Evolutionary conservation across 768 basidiomycete species (phyloP).

Genomic region (Lactifluus subvellereus): DNA sequence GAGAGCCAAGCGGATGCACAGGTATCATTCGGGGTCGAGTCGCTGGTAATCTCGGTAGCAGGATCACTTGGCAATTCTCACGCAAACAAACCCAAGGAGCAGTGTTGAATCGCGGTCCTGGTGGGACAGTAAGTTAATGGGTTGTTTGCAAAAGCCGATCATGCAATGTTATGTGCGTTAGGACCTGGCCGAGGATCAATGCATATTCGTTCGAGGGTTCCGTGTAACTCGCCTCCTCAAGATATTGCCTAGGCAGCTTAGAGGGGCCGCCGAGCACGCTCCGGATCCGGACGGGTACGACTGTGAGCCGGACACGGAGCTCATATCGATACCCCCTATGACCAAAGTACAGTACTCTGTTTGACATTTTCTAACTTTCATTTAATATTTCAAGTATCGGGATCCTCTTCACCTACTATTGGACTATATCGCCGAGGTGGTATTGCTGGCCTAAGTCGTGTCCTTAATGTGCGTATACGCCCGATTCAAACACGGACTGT

Average conservation of each 20-base stretch:
- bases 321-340: not conserved
- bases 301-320: not conserved
- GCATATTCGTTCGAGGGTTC: not conserved
- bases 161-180: not conserved
- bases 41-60: not conserved
- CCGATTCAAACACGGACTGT: not conserved
- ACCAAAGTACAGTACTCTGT: not conserved
- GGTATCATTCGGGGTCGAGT: not conserved
- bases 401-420: conserved; percentile 1
- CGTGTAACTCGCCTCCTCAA: not conserved
- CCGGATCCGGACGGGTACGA: not conserved
- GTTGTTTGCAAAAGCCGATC: not conserved
- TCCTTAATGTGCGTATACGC: not conserved
- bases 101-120: not conserved
- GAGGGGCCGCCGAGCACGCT: not conserved
- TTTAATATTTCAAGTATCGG: not conserved
- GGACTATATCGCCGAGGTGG: not conserved
- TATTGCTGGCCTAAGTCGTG: not conserved
- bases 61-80: not conserved
- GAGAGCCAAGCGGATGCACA: not conserved
- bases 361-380: not conserved
- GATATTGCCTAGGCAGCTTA: not conserved
- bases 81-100: not conserved
- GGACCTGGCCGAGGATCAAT: not conserved
- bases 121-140: not conserved